A percentile compares a stretch with the other conserved stretches of the same genome.
Conservation (phyloP, 1,284 basidiomycete species). For the Schizophyllum amplum region DNA sequence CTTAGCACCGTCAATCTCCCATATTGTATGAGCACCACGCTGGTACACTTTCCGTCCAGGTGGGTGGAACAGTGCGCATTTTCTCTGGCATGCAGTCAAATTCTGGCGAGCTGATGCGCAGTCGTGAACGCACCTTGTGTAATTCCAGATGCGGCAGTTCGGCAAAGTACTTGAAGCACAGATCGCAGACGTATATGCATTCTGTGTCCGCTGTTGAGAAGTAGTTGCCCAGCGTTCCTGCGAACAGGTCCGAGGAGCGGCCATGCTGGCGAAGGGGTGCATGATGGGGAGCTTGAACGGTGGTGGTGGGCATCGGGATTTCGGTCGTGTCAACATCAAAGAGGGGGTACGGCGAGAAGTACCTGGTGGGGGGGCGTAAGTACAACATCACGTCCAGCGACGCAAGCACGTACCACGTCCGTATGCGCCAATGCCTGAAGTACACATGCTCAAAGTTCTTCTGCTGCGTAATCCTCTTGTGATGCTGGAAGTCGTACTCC, state of each 20-base stretch:
- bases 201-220: conserved; percentile 35
- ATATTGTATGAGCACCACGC: conserved; percentile 84
- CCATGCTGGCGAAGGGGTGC: conserved; percentile 47
- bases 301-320: conserved; percentile 8
- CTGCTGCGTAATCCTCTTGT: conserved; percentile 57
- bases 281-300: conserved; percentile 18
- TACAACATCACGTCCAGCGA: conserved; percentile 13
- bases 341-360: conserved; percentile 83
- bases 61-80: conserved; percentile 68
- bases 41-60: conserved; percentile 91
- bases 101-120: too few relatives aligned
- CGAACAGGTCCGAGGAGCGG: conserved; percentile 64
- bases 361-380: conserved; percentile 39
- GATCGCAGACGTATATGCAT: conserved; percentile 78
- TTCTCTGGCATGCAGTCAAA: too few relatives aligned
- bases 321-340: conserved; percentile 42
- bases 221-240: conserved; percentile 52
- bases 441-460: conserved; percentile 73
- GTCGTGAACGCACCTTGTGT: conserved; percentile 56
- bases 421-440: conserved; percentile 71
- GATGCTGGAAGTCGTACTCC: conserved; percentile 57
- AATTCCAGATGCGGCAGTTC: conserved; percentile 64
- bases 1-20: conserved; percentile 89
- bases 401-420: conserved; percentile 56
- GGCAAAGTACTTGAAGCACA: conserved; percentile 96